Conservation (phyloP, 306 rosid genomes). For the Benincasa hispida region DNA sequence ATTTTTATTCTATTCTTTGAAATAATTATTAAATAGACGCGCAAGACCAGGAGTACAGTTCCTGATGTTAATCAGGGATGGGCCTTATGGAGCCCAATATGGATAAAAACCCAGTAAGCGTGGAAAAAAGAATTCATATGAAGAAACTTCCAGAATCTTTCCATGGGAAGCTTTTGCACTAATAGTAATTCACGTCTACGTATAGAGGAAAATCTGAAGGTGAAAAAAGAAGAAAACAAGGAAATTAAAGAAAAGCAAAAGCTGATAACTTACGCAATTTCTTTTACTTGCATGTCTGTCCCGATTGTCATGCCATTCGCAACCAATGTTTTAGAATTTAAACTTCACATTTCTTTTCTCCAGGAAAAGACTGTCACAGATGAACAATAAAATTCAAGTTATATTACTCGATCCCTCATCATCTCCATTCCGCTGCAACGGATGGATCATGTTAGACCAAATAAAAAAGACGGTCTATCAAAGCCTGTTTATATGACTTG, state of each 20-base stretch:
- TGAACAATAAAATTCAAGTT: background rate
- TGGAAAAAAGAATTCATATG: background rate
- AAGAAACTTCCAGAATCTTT: background rate
- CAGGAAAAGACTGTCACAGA: background rate
- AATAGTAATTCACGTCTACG: background rate
- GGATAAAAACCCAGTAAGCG: background rate
- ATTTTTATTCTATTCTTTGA: background rate
- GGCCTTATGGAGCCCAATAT: slow-evolving; percentile 6
- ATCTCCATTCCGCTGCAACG: slow-evolving; percentile 59
- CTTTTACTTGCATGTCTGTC: background rate
- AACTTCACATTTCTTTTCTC: background rate
- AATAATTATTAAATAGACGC: background rate
- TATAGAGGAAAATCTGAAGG: background rate
- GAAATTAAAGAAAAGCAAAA: background rate
- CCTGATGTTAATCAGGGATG: background rate
- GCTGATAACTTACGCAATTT: background rate
- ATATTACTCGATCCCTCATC: slow-evolving; percentile 42
- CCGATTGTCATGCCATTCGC: background rate
- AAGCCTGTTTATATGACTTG: slow-evolving; percentile 59
- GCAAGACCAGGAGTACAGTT: background rate
- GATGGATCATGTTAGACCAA: slow-evolving; percentile 50
- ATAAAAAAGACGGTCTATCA: slow-evolving; percentile 54
- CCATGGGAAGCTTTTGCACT: background rate
- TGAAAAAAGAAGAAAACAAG: background rate
- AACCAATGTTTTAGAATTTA: background rate